phyloP scores from a whole-genome alignment of 352 stramenopile species.

The Phytophthora gonapodyides region DNA sequence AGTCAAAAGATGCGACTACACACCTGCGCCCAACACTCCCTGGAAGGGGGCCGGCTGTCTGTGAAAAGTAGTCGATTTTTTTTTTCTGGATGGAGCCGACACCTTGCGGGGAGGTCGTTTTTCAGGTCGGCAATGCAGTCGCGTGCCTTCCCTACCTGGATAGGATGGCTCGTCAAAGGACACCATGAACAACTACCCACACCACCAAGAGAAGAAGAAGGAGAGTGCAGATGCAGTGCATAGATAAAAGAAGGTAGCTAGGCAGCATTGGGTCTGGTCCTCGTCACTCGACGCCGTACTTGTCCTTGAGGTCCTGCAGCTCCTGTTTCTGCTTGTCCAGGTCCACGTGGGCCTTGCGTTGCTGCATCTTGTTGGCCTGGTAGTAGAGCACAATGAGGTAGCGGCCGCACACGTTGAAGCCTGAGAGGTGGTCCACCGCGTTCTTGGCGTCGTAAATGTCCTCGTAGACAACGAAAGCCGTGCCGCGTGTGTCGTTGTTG shows the following conservation, averaged over 20 bases:
- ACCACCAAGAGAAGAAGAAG: too few relatives aligned
- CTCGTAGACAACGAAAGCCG: conserved; percentile 99
- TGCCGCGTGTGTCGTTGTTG: conserved; percentile 96
- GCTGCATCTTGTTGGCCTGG: conserved; percentile 91
- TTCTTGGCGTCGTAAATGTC: conserved; percentile 99
- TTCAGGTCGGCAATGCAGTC: too few relatives aligned
- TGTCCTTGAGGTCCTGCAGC: conserved; percentile 82
- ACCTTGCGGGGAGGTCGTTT: too few relatives aligned
- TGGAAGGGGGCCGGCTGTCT: too few relatives aligned
- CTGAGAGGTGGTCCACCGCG: conserved; percentile 98
- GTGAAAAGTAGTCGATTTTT: too few relatives aligned
- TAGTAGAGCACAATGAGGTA: conserved; percentile 99
- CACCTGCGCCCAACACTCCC: too few relatives aligned
- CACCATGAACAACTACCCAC: too few relatives aligned
- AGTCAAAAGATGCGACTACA: too few relatives aligned
- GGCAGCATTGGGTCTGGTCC: not conserved
- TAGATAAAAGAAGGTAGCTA: conserved; percentile 1
- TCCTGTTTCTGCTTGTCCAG: conserved; percentile 81
- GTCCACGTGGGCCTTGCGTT: conserved; percentile 42
- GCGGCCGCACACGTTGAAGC: conserved; percentile 98
- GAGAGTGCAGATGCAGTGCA: not conserved
- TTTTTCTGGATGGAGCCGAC: too few relatives aligned
- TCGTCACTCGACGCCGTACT: conserved; percentile 82
- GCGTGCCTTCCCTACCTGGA: too few relatives aligned
- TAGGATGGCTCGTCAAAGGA: too few relatives aligned